Conservation (phyloP, 176 grass and related monocot genomes). For the Neostapfia colusana region DNA sequence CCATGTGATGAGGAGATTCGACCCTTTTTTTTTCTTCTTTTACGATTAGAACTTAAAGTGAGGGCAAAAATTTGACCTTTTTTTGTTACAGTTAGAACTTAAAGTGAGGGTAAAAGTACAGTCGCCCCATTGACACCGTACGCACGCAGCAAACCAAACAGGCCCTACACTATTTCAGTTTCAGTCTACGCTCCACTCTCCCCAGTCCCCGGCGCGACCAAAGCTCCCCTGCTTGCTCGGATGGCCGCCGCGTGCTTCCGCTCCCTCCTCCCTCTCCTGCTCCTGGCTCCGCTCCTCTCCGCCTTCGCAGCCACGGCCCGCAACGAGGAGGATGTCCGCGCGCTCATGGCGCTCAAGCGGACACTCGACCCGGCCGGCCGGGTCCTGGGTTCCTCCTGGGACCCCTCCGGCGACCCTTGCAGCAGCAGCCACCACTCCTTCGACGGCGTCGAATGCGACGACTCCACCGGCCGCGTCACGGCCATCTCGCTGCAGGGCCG, state of each 20-base stretch:
- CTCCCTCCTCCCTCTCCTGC: background rate
- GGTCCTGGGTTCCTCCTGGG: conserved; percentile 76
- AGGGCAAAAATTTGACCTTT: too few relatives aligned
- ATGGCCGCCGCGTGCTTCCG: conserved; percentile 31
- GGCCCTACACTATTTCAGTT: too few relatives aligned
- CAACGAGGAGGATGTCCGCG: conserved; percentile 38
- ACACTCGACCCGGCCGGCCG: conserved; percentile 59
- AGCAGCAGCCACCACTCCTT: conserved; percentile 45
- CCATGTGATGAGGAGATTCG: too few relatives aligned
- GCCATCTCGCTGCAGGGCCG: conserved; percentile 79
- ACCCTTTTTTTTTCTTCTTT: too few relatives aligned
- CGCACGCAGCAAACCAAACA: too few relatives aligned
- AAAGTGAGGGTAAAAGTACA: too few relatives aligned
- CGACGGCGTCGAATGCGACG: conserved; percentile 75
- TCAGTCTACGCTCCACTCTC: too few relatives aligned
- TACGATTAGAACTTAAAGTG: too few relatives aligned
- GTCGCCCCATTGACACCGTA: too few relatives aligned
- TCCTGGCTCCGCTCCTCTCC: background rate
- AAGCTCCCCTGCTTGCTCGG: too few relatives aligned
- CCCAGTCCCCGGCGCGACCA: too few relatives aligned
- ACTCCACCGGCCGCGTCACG: conserved; percentile 59
- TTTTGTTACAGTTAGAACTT: too few relatives aligned
- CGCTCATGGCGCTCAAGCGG: conserved; percentile 61
- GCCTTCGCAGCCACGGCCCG: background rate
- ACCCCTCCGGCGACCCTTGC: conserved; percentile 51